Evolutionary conservation across 1,284 basidiomycete genomes (phyloP), one percentile per base, ranked within the genome.

Genomic region (Volvariella surrecta): DNA sequence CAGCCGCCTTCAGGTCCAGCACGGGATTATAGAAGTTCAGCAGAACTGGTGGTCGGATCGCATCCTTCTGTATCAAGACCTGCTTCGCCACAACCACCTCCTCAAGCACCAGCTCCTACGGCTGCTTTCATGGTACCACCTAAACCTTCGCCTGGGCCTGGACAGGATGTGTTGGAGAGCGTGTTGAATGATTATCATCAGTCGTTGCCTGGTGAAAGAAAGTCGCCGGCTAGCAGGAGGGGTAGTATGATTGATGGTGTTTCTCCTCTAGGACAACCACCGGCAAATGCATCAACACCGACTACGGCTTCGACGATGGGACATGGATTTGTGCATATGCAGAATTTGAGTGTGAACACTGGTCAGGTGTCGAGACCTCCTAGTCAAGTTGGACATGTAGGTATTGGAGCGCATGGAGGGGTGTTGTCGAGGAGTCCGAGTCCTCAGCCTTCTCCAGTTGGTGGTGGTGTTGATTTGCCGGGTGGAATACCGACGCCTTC

Each of bases 201-300:
- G 55, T 80, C 84, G 0, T 77, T 97, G 60, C 93, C 92, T 1
- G 90, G 89, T 2, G 93, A 97, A 61, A 71, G 82, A 17, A 77
- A 76, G 53, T 58, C 59, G 11, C 56, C 67, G 15, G 64, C 68
- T 37, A 78, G 74, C 49, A 59, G 67, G 18, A 66, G 70, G 42
- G 67, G 68, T 51, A 70, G 74, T 56, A 62, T 64, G 48, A 61
- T 67, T 11, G 67, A 63, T 1, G 50, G 47, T n/a, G 53, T 49
- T 32, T 49, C 55, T 11, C 47, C 47, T 16, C 52, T 50, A 35
- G 24, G 24, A n/a, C n/a, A n/a, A n/a, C n/a, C n/a, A n/a, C 30
- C 37, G 50, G 51, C 24, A 52, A 50, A 37, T 45, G 9, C 30
- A 31, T 31, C 30, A 15, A 44, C 43, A 50, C n/a, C n/a, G n/a